Evolutionary conservation across 2,329 filamentous ascomycete genomes (phyloP), one percentile per base, ranked within the genome.

Genomic region (Epicoccum nigrum): DNA sequence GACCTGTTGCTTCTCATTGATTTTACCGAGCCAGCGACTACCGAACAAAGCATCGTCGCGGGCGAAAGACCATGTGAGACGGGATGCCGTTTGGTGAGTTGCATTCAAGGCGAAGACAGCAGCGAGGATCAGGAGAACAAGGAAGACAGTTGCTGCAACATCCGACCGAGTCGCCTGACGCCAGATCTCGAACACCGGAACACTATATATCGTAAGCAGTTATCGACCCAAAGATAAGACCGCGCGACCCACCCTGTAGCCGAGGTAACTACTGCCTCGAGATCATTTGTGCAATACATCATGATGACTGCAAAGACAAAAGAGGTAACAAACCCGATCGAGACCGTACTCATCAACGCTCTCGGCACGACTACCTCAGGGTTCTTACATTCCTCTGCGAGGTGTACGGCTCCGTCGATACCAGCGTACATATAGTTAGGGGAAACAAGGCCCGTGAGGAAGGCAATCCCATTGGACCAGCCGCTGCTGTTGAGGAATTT

Each of bases 401-500:
- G 47, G 42, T 63, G 58, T 25, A 60, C 77, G 33, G 78, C 55
- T 19, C 54, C 56, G 31, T 62, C 56, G 4, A 62, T 62, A n/a
- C 54, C 59, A 23, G 56, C 56, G 25, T 56, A 59, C 56, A 62
- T 59, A 20, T 56, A 59, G 16, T 54, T 54, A 7, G 59, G 54
- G 19, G 45, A 52, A 6, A 59, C 45, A 6, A 60, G 51, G 32
- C 76, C 75, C 15, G 77, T 69, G 38, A 76, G 60, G 34, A 69
- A 67, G 1, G 77, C 76, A 13, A 80, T 63, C 3, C 74, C 75
- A 21, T 74, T 63, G 2, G 60, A 72, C 73, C 76, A 81, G 4
- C 68, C 73, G 3, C 77, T 78, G 9, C 62, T 46, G 46, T 81
- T 79, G n/a, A 68, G 61, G 54, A 81, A 81, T 0, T 71, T 58